A percentile compares a stretch with the other conserved stretches of the same genome.
These are phyloP conservation scores for Boletus rex-veris DNA, from an alignment of 768 basidiomycete species.

Conservation along the genomic window DNA sequence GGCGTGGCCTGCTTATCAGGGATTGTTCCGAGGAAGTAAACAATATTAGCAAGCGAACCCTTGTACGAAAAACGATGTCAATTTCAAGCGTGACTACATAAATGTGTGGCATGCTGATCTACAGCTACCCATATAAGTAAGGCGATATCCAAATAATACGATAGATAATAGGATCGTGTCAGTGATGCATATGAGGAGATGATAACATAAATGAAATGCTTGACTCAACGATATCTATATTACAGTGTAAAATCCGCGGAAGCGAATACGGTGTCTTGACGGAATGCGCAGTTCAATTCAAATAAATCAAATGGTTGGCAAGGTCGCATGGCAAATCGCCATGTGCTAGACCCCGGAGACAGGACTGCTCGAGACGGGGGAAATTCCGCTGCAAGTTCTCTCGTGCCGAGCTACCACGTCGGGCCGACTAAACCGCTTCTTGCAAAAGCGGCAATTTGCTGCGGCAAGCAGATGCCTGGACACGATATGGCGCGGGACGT, in stretches of 20 bases:
- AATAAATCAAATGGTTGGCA: neutral
- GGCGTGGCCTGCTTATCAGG: neutral
- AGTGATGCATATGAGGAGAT: constrained; percentile 1
- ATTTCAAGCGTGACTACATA: neutral
- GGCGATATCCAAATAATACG: neutral
- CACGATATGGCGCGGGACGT: constrained; percentile 28
- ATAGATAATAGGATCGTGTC: constrained; percentile 3
- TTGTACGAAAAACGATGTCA: neutral
- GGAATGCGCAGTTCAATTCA: neutral
- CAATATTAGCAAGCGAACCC: neutral
- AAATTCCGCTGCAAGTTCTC: constrained; percentile 13
- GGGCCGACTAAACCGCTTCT: constrained; percentile 23
- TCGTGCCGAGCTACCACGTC: constrained; percentile 29
- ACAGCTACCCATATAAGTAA: neutral
- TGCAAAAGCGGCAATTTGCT: constrained; percentile 22
- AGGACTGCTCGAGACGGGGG: neutral
- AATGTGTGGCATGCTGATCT: neutral
- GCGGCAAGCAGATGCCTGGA: constrained; percentile 26
- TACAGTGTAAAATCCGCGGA: constrained; percentile 1
- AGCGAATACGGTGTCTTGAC: neutral
- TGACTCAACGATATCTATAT: constrained; percentile 7
- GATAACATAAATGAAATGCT: constrained; percentile 11
- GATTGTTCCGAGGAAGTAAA: neutral
- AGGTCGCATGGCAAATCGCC: neutral
- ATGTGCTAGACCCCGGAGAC: neutral